phyloP scores from a whole-genome alignment of 2,329 filamentous ascomycete genomes.

The Diplodia intermedia region DNA sequence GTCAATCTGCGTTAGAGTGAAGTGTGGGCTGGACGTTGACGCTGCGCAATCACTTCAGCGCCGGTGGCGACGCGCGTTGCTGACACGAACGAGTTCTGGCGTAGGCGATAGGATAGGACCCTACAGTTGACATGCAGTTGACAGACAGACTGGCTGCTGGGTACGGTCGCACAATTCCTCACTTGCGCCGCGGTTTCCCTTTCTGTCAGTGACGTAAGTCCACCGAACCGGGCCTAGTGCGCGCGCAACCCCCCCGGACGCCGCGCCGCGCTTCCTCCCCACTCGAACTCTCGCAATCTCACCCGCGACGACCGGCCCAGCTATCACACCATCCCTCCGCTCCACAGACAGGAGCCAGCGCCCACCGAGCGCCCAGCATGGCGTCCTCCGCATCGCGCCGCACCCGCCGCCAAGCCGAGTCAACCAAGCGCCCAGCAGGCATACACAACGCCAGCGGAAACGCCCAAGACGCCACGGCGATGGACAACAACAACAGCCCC shows the following conservation, averaged over 20 bases:
- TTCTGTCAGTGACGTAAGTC: neutral
- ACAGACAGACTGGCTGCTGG: too few species aligned
- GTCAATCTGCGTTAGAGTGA: too few species aligned
- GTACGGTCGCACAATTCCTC: neutral
- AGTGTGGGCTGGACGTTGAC: too few species aligned
- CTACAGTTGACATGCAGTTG: too few species aligned
- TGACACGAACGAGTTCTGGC: neutral
- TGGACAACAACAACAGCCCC: too few species aligned
- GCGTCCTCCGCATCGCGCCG: neutral
- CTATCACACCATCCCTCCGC: neutral
- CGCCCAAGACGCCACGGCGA: too few species aligned
- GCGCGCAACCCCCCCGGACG: too few species aligned
- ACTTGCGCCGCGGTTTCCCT: neutral
- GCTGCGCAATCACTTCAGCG: neutral
- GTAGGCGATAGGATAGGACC: neutral
- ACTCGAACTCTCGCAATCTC: neutral
- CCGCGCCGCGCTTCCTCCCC: too few species aligned
- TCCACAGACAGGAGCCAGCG: neutral
- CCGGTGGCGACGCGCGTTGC: too few species aligned
- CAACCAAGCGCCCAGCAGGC: neutral
- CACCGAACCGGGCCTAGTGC: neutral
- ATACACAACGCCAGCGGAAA: neutral
- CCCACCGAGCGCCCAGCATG: neutral
- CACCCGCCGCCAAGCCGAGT: neutral
- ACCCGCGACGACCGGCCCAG: neutral